Evolutionary conservation across 805 yeast species (phyloP), one percentile per base, ranked within the genome.

Genomic region (Barnettozyma salicaria): DNA sequence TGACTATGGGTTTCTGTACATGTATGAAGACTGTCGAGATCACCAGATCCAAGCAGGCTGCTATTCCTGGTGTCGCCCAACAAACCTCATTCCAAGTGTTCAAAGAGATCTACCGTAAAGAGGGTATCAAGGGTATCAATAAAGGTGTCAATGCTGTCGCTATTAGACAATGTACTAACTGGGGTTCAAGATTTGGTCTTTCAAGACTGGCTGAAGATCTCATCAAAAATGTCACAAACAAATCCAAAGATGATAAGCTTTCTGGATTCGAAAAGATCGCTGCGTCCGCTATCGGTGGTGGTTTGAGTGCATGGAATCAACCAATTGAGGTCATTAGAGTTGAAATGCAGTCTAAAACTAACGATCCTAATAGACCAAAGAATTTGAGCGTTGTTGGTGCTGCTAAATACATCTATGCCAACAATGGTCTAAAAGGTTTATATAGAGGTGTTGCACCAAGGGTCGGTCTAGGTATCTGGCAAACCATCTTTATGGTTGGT

Each of bases 1-100:
- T 88, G 45, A 88, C 97, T 5, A 84, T 90, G 89, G 97, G 98
- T 7, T 89, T 92, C 74, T 87, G 97, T 64, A 92, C 98, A 1
- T 90, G 97, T 67, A 92, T 92, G 97, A 92, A 92, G 65, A 92
- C 98, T 0, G 97, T 89, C 31, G 98, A 92, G 63, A 92, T 92
- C 64, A 92, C 98, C 12, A 76, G 97, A 56, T 58, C 78, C 36
- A 92, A 90, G 63, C 88, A 84, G 58, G 76, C 74, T 19, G 69
- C 68, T 5, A 70, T 70, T 6, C 61, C 73, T 16, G 96, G 95
- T 37, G 82, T 63, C 22, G 73, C 74, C 35, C 80, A 78, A 34
- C 80, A 79, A 51, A 74, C 94, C 13, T 76, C 95, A 2, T 82
- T 85, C 69, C 75, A 78, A 53, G 97, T 88, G 22, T 92, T 92